Percentiles rank a stretch among this genome's conserved stretches.
Conservation (phyloP, 768 basidiomycete genomes). For the Lentinus brumalis region DNA sequence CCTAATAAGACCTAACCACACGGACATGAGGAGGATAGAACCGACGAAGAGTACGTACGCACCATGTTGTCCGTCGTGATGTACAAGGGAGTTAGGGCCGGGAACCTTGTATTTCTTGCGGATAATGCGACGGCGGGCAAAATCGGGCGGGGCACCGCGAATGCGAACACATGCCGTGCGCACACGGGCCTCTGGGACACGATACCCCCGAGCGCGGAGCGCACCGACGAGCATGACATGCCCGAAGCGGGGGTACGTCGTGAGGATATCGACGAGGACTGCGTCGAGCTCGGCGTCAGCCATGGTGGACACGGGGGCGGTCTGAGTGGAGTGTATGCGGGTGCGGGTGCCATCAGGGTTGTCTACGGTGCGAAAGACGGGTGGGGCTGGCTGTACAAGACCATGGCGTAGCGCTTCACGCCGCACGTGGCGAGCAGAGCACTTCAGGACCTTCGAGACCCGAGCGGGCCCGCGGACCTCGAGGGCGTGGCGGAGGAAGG, state of each 20-base stretch:
- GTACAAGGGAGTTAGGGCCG: constrained; percentile 25
- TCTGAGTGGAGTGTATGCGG: constrained; percentile 16
- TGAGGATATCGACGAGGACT: neutral
- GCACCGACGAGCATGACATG: constrained; percentile 5
- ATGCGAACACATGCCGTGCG: constrained; percentile 1
- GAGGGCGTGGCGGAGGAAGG: neutral
- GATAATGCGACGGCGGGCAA: constrained; percentile 3
- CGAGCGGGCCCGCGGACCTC: constrained; percentile 2
- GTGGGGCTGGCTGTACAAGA: constrained; percentile 23
- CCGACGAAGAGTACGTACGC: neutral
- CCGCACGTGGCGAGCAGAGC: constrained; percentile 23
- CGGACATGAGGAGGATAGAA: too few species aligned
- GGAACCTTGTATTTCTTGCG: constrained; percentile 23
- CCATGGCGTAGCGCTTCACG: constrained; percentile 30
- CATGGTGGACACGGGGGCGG: constrained; percentile 18
- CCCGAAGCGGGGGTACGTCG: neutral
- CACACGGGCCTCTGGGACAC: neutral
- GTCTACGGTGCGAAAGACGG: constrained; percentile 20
- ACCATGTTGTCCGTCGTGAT: constrained; percentile 29
- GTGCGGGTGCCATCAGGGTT: constrained; percentile 20
- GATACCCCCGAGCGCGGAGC: neutral
- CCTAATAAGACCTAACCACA: constrained; percentile 24
- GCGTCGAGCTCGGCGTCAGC: neutral
- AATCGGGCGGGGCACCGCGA: neutral
- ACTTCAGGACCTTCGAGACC: constrained; percentile 24